Base-by-base conservation (phyloP, 176 grass and related monocot species). In the Zizania latifolia region DNA sequence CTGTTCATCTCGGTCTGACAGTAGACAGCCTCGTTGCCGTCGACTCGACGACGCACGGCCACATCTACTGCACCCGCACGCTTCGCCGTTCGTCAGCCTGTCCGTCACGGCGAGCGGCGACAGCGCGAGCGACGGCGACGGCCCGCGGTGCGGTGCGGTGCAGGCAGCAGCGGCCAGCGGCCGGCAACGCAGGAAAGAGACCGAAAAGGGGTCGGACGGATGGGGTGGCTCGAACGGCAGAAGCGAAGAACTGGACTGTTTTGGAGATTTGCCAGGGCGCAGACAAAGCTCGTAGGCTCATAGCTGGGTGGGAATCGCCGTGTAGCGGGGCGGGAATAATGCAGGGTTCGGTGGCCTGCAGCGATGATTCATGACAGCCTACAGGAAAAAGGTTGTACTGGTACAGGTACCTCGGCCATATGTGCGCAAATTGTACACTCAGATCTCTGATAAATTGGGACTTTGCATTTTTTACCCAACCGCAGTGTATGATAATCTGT, bases 271-370 rank as follows among this genome's bases (percentile, higher is more conserved):
- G 57, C 62, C 14, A 5, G 45, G 62, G 31, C 24, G 35, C 11
- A 28, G 70, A 67, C 70, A 65, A 68, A 22, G n/a, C 51, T 10
- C 71, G 68, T 68, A 33, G 29, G n/a, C 51, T 10, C 71, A 75
- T 68, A 33, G 81, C 81, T 76, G 81, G 81, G 62, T 28, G 37
- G n/a, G 71, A 27, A 59, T 39, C 23, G 81, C 39, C 72, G 63
- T 83, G 33, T 38, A 68, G 71, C 38, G 8, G 53, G 53, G 14
- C 53, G 23, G 36, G 71, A 48, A 40, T 54, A 31, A 27, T 54
- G 24, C 70, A 80, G n/a, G 10, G 28, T 27, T 32, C 22, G 69
- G 15, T 30, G 50, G 15, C 21, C 4, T 14, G 51, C 27, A 32
- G 35, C 14, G 72, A 38, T 10, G 16, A 61, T 40, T 29, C 29